Evolutionary conservation across 2,329 filamentous ascomycete species (phyloP), one percentile per base, ranked within the genome.

Genomic region (Aspergillus sojae): DNA sequence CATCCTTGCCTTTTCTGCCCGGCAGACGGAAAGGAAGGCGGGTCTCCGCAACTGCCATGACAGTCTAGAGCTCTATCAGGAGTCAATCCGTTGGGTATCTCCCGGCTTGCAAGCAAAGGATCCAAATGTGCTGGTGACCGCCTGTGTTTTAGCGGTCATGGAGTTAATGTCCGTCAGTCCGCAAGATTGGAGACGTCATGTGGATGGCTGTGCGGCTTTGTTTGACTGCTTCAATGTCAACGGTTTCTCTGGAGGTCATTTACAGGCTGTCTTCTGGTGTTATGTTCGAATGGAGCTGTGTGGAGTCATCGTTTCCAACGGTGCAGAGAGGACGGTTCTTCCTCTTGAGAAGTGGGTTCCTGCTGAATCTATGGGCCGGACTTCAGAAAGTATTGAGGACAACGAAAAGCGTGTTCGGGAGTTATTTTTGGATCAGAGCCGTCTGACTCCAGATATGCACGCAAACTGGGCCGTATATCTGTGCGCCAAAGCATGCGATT

Each of bases 401-500:
- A 73, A 53, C 14, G 54, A 62, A 4, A 64, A 34, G 19, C 36
- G 68, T 21, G 69, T 72, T 23, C 64, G 68, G 1, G 66, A 72
- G 19, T 43, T 67, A 1, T 72, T 72, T 26, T 67, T 64, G 14
- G 53, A 70, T 32, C 67, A 71, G 3, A 64, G 70, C 2, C 58
- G 56, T 12, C 52, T 57, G 0, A 71, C 72, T 55, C 77, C 82
- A 21, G 85, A 88, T 67, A 85, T 83, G 78, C 82, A 86, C 62
- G 86, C 85, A 32, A 87, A 87, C 67, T 85, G 84, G 67, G 79
- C 85, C n/a, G 84, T 88, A 2, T 88, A 84, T 64, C 78, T 88
- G 1, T 83, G 80, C 57, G 83, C 84, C 1, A 80, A 80, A 58
- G 81, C 81, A 1, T 84, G 81, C 66, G 80, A 85, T 67, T 79